Base-by-base conservation (phyloP, 805 yeast species). In the Ogataea ganodermae region DNA sequence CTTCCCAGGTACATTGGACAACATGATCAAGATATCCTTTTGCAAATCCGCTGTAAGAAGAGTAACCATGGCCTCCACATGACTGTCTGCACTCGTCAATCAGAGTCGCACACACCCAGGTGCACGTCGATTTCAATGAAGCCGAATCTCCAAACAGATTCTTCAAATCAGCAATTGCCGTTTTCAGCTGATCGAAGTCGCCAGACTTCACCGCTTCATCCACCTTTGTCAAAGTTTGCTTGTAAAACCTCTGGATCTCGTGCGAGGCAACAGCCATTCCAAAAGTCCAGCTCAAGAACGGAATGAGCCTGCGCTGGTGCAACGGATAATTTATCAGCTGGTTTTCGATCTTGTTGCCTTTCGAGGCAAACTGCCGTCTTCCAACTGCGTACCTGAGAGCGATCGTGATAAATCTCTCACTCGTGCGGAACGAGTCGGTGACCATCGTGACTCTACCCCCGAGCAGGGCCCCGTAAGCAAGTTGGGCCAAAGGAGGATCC, bases 1-100 rank as follows among this genome's bases (percentile, higher is more conserved):
- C 97, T 73, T 91, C 97, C 97, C 97, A 91, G 16, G 97, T 91
- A 69, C 96, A 90, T 71, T 91, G 97, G 33, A 91, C 97, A n/a
- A 87, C 96, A 89, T 96, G 92, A 67, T 91, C 97, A 52, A 79
- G 78, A 72, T 81, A 89, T 10, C 90, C 90, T 64, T 85, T 88
- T 33, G 95, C 96, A 64, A 91, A 87, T 1, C 91, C 96, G 55
- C 89, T 81, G 69, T 91, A 91, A n/a, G 90, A 81, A 20, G 96
- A 89, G 70, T 91, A 91, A 33, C 97, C 97, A 68, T 88, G 96
- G 26, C 97, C 97, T 66, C 97, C 97, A 69, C 96, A 90, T 2
- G 96, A 77, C 70, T 91, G 97, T 71, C 97, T 80, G 55, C 90
- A 80, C 70, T 90, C 91, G 65, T 89, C 96, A 62, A 91, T 90